phyloP scores from a whole-genome alignment of 495 filamentous ascomycete genomes.

The Hypoxylon subgilvum region DNA sequence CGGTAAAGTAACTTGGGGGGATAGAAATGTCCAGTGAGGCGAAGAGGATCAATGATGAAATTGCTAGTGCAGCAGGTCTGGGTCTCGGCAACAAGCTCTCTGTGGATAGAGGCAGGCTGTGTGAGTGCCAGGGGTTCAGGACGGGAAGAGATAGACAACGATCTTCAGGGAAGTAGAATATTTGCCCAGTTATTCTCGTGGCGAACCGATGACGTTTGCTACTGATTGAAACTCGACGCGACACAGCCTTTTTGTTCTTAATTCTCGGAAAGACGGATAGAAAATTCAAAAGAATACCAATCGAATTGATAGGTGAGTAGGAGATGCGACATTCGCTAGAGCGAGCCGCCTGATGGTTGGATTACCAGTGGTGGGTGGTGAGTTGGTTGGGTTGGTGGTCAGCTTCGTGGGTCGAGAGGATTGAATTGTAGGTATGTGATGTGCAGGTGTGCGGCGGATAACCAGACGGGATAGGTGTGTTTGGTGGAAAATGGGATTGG shows the following conservation, averaged over 20 bases:
- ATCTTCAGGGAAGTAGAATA: conserved; percentile 31
- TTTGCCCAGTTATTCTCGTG: conserved; percentile 19
- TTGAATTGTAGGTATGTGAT: neutral
- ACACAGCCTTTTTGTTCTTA: neutral
- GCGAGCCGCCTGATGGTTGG: neutral
- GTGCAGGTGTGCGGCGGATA: neutral
- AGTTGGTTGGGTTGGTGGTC: conserved; percentile 15
- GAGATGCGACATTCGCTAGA: conserved; percentile 21
- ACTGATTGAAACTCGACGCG: conserved; percentile 29
- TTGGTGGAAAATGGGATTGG: neutral
- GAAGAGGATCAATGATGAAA: neutral
- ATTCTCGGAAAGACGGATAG: neutral
- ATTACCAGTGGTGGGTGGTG: neutral
- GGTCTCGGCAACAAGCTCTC: conserved; percentile 15
- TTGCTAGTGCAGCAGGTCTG: conserved; percentile 9
- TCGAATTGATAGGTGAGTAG: conserved; percentile 34
- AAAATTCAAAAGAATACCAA: conserved; percentile 34
- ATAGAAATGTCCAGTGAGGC: conserved; percentile 10
- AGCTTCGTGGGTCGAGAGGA: conserved; percentile 28
- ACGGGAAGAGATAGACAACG: conserved; percentile 25
- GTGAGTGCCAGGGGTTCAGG: conserved; percentile 17
- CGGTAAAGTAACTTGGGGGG: conserved; percentile 18
- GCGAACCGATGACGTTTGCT: conserved; percentile 33
- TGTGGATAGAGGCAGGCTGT: conserved; percentile 12
- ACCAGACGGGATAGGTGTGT: too few species aligned